phyloP scores from a whole-genome alignment of 768 basidiomycete genomes.

The Xanthoconium stramineum region DNA sequence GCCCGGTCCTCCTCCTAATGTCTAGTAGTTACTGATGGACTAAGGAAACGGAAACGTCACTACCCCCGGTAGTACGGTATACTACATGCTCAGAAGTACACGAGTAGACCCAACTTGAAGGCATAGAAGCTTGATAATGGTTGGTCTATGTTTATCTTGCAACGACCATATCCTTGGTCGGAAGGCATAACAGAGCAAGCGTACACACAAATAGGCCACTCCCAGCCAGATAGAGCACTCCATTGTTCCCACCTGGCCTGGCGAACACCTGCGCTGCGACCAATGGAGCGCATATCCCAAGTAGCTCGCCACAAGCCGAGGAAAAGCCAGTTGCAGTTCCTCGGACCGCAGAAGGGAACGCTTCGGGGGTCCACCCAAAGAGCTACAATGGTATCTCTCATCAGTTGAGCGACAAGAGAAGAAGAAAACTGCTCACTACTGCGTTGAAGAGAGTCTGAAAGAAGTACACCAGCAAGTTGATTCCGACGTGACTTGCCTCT shows the following conservation, averaged over 20 bases:
- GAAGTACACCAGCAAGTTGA: constrained; percentile 10
- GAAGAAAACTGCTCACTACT: background rate
- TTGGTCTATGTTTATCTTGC: background rate
- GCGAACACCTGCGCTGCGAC: constrained; percentile 6
- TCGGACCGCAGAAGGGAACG: constrained; percentile 13
- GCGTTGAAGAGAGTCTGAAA: constrained; percentile 10
- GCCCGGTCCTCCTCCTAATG: too few species aligned
- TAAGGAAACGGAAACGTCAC: too few species aligned
- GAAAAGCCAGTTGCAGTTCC: constrained; percentile 13
- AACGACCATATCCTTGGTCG: constrained; percentile 13
- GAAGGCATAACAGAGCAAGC: constrained; percentile 5
- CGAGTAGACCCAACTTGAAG: too few species aligned
- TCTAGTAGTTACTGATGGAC: too few species aligned
- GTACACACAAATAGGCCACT: constrained; percentile 10
- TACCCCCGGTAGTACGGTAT: too few species aligned
- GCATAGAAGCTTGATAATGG: too few species aligned
- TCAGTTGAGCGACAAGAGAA: background rate
- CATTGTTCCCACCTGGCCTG: background rate
- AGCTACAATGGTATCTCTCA: background rate
- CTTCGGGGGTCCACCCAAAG: constrained; percentile 16
- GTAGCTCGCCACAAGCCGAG: background rate
- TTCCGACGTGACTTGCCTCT: constrained; percentile 8
- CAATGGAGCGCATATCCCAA: background rate
- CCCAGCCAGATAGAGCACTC: constrained; percentile 12
- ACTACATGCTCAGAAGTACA: too few species aligned